Conservation (phyloP, 1,284 basidiomycete genomes). For the Cerioporus squamosus region DNA sequence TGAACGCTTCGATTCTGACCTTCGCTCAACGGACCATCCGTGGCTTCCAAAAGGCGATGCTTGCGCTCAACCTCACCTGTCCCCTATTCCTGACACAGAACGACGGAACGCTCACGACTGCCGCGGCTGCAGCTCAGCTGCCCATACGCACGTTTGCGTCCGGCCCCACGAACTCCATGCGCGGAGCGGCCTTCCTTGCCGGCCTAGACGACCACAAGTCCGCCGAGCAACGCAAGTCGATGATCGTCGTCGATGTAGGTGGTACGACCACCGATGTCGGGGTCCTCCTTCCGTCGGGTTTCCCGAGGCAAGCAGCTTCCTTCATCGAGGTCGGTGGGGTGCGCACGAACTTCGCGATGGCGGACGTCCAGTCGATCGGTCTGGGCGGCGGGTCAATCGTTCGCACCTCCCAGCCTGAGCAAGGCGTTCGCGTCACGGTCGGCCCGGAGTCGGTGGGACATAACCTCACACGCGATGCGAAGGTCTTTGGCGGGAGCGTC, state of each 20-base stretch:
- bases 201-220: constrained; percentile 41
- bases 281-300: constrained; percentile 53
- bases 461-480: constrained; percentile 48
- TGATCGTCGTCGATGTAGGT: constrained; percentile 61
- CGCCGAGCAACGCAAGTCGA: constrained; percentile 39
- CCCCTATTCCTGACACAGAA: constrained; percentile 64
- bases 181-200: constrained; percentile 59
- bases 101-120: constrained; percentile 61
- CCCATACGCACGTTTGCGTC: constrained; percentile 67
- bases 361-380: constrained; percentile 54
- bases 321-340: constrained; percentile 49
- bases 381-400: constrained; percentile 61
- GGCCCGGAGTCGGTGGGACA: constrained; percentile 65
- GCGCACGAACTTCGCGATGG: constrained; percentile 52
- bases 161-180: constrained; percentile 66
- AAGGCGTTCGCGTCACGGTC: constrained; percentile 41
- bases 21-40: constrained; percentile 55
- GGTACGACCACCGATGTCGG: constrained; percentile 61
- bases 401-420: constrained; percentile 29
- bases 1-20: constrained; percentile 60
- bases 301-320: constrained; percentile 54
- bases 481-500: constrained; percentile 53
- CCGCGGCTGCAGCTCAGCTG: constrained; percentile 52
- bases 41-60: constrained; percentile 54
- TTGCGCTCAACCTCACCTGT: constrained; percentile 48